Evolutionary conservation across 768 basidiomycete species (phyloP).

Genomic region (Kondoa malvinella): DNA sequence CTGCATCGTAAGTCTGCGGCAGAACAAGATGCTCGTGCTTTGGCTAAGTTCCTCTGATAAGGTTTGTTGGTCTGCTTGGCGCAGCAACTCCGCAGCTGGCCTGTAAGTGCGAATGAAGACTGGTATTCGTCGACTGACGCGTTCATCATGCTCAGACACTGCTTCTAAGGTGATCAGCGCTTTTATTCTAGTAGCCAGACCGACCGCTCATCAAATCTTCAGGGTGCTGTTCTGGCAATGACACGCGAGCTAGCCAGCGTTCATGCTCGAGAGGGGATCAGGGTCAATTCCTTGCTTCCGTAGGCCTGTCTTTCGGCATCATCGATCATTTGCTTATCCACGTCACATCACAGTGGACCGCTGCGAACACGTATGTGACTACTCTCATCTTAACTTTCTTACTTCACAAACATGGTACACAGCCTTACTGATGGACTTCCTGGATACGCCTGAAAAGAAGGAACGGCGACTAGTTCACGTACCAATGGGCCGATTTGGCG

Average conservation of each 20-base stretch:
- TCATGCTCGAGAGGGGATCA: slow-evolving; percentile 91
- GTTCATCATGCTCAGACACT: slow-evolving; percentile 46
- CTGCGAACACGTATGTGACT: slow-evolving; percentile 66
- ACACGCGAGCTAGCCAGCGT: slow-evolving; percentile 95
- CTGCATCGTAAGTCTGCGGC: no score
- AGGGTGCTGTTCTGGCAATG: slow-evolving; percentile 92
- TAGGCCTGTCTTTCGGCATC: slow-evolving; percentile 5
- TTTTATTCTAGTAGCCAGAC: neutral
- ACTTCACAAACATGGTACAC: slow-evolving; percentile 6
- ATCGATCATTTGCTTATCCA: neutral
- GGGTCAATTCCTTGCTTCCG: slow-evolving; percentile 92
- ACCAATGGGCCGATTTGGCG: slow-evolving; percentile 29
- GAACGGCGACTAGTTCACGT: slow-evolving; percentile 66
- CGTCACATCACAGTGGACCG: slow-evolving; percentile 50
- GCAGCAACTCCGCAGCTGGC: slow-evolving; percentile 98
- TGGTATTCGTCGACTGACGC: neutral
- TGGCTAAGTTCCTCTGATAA: no score
- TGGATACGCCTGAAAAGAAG: slow-evolving; percentile 87
- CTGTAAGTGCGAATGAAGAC: slow-evolving; percentile 39
- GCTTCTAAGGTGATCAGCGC: slow-evolving; percentile 52
- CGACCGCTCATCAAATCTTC: slow-evolving; percentile 23
- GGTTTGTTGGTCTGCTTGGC: slow-evolving; percentile 88
- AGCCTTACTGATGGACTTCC: slow-evolving; percentile 97
- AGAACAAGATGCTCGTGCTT: no score
- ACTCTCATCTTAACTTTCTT: neutral